Evolutionary conservation across 306 rosid genomes (phyloP).

Genomic region (Dryas alaskensis): DNA sequence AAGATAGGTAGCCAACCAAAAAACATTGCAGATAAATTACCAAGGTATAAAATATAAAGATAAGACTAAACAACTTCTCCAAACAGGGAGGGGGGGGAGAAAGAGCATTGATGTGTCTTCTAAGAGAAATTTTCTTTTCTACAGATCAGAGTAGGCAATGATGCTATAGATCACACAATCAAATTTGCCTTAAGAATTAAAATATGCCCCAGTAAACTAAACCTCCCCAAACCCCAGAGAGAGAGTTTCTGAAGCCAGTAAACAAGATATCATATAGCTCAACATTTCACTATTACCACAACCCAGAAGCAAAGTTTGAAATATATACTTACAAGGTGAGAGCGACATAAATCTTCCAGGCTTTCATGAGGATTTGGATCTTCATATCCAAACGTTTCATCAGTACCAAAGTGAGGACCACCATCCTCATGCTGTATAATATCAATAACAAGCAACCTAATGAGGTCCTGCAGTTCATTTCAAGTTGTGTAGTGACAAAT

Average conservation of each 20-base stretch:
- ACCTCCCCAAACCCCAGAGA: neutral
- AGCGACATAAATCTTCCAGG: slow-evolving; percentile 90
- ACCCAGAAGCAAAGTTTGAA: slow-evolving; percentile 11
- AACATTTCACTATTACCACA: neutral
- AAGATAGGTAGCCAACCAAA: slow-evolving; percentile 18
- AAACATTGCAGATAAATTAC: neutral
- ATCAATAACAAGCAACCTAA: slow-evolving; percentile 25
- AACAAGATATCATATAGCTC: neutral
- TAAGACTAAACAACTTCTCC: neutral
- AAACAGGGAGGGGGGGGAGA: no score
- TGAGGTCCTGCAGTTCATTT: slow-evolving; percentile 5
- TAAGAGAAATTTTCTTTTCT: neutral
- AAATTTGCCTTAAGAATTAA: neutral
- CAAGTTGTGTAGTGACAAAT: slow-evolving; percentile 13
- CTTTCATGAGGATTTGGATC: slow-evolving; percentile 56
- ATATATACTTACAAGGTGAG: slow-evolving; percentile 73
- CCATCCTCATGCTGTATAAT: slow-evolving; percentile 48
- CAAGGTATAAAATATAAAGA: neutral
- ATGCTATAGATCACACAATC: neutral
- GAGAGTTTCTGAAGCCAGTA: neutral
- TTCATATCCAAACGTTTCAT: slow-evolving; percentile 47
- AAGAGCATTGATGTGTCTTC: neutral
- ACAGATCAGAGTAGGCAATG: neutral
- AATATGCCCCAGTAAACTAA: neutral
- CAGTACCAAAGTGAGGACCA: slow-evolving; percentile 37